A percentile compares a stretch with the other conserved stretches of the same genome.
Evolutionary conservation across 164 flowering plant species (phyloP).

Genomic region (Sedum album): DNA sequence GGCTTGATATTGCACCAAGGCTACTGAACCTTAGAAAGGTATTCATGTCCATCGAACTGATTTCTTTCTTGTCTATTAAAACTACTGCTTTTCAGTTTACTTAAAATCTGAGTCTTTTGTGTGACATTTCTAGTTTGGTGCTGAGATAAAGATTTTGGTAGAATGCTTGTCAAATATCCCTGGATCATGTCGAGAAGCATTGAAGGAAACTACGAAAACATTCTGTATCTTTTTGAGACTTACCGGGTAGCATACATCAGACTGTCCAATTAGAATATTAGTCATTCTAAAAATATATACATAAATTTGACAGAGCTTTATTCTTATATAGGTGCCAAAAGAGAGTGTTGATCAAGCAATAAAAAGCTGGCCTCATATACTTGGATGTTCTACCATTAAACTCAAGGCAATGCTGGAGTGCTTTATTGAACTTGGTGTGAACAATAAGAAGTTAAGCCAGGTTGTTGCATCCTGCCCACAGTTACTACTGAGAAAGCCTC

Average conservation of each 20-base stretch:
- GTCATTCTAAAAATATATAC: neutral
- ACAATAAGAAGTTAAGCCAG: constrained; percentile 48
- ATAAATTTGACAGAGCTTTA: neutral
- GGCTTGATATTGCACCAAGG: constrained; percentile 44
- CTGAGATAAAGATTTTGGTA: constrained; percentile 39
- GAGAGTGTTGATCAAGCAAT: constrained; percentile 40
- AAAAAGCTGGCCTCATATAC: constrained; percentile 61
- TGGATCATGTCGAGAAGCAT: constrained; percentile 79
- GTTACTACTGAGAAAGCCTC: too few relatives aligned
- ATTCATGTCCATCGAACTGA: neutral
- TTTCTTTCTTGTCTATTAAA: neutral
- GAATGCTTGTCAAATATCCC: constrained; percentile 70
- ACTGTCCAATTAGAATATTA: neutral
- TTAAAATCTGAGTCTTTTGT: neutral
- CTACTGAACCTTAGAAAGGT: constrained; percentile 51
- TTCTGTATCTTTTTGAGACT: constrained; percentile 40
- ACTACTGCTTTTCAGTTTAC: neutral
- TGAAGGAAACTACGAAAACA: constrained; percentile 45
- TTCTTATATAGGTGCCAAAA: constrained; percentile 46
- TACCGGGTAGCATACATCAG: constrained; percentile 44
- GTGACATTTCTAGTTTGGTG: constrained; percentile 33
- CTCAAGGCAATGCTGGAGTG: constrained; percentile 52
- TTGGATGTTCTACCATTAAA: constrained; percentile 74
- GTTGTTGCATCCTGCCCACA: constrained; percentile 57
- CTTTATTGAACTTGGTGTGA: constrained; percentile 42